A percentile compares a stretch with the other conserved stretches of the same genome.
These are phyloP conservation scores for Tylopilus vinaceipallidus DNA, from an alignment of 768 basidiomycete genomes.

Conservation along the genomic window DNA sequence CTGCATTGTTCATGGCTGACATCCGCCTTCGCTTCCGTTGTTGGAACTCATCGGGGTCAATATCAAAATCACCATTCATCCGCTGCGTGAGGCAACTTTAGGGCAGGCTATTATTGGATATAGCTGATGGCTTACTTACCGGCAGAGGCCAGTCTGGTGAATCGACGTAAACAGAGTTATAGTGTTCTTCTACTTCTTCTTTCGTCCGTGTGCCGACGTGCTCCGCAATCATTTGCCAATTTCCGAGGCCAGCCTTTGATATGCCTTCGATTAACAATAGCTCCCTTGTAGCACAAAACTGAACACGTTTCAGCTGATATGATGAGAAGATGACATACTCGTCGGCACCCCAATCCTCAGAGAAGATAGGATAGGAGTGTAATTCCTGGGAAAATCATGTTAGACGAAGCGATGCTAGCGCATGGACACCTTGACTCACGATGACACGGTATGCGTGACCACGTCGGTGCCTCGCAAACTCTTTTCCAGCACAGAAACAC, in stretches of 20 bases:
- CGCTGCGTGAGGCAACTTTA: conserved; percentile 9
- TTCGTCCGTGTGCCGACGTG: conserved; percentile 92
- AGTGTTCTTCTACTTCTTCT: conserved; percentile 92
- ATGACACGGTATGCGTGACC: conserved; percentile 91
- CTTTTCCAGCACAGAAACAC: conserved; percentile 92
- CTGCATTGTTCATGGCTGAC: conserved; percentile 66
- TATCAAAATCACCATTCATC: conserved; percentile 61
- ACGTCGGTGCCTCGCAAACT: conserved; percentile 81
- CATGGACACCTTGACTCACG: conserved; percentile 41
- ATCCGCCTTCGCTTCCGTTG: conserved; percentile 86
- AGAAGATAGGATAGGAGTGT: conserved; percentile 95
- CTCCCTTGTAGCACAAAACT: conserved; percentile 57
- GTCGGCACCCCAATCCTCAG: conserved; percentile 96
- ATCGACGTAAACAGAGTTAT: conserved; percentile 75
- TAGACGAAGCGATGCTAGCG: not conserved
- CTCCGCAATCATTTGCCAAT: conserved; percentile 95
- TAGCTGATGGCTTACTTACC: conserved; percentile 40
- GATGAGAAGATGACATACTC: conserved; percentile 55
- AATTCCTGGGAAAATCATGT: conserved; percentile 60
- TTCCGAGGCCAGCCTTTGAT: conserved; percentile 84
- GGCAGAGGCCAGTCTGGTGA: conserved; percentile 80
- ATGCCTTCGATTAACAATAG: conserved; percentile 87
- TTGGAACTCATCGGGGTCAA: conserved; percentile 83
- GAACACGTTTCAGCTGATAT: not conserved
- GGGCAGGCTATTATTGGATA: conserved; percentile 1